Base-by-base conservation (phyloP, 1,139 yeast genomes). In the Zhuliangozyma blackwelliae region DNA sequence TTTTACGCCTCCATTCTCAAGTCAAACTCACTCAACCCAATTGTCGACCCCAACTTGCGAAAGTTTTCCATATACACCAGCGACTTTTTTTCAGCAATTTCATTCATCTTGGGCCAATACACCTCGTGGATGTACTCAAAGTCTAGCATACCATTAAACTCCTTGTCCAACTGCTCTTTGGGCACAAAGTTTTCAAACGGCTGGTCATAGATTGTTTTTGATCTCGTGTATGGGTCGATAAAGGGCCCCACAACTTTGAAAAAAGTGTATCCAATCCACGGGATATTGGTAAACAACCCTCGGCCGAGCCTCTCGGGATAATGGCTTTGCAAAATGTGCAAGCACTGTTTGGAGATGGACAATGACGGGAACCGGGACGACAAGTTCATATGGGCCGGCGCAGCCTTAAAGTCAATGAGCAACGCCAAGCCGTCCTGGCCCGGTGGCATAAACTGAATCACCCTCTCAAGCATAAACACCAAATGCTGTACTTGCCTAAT, bases 251-350 rank as follows among this genome's bases (percentile, higher is more conserved):
- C 90, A 44, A 90, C 66, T 61, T 86, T 89, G 55, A 92, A 69
- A 55, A 92, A 92, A 3, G 95, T 81, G 77, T 94, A 82, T 2
- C 90, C 97, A 36, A 89, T 64, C 82, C 95, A 85, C 10, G 97
- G 97, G 45, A 92, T 87, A 57, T 92, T 90, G 31, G 95, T 87
- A 46, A 92, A 72, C 36, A 90, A 68, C 0, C 97, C 97, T 54
- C 81, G 81, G 21, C 98, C 98, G 46, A 92, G 71, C 51, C 97
- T 75, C 60, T 92, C 98, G 2, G 97, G 97, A 57, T 92, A 92
- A 58, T 92, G 97, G 13, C 95, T 89, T 63, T 92, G 97, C 49
- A 90, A 68, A 49, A 89, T 87, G 56, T 82, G 85, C 44, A 90
- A 67, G 29, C 89, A 95, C 57, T 87, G 94, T 45, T 87, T 79